These are phyloP conservation scores for barrel medic (Medicago truncatula) DNA, from an alignment of 306 rosid genomes.

Conservation along the genomic window DNA sequence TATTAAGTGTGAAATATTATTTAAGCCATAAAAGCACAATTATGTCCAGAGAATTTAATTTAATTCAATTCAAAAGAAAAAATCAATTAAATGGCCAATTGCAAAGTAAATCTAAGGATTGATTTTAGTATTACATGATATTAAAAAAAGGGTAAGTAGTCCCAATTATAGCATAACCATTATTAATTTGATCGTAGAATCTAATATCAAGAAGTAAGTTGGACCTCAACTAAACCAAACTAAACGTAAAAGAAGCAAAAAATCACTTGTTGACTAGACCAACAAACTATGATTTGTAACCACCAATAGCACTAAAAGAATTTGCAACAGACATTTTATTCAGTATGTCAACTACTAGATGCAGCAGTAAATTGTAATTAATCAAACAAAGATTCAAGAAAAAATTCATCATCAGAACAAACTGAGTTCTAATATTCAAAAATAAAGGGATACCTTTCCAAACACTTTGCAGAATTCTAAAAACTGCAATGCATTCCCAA, in stretches of 20 bases:
- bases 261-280: no score
- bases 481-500: slow-evolving; percentile 77
- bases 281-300: no score
- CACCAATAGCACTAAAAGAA: neutral
- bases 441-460: slow-evolving; percentile 59
- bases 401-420: neutral
- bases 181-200: neutral
- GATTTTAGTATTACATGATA: neutral
- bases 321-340: no score
- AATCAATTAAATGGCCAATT: slow-evolving; percentile 15
- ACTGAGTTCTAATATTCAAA: neutral
- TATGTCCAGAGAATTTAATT: slow-evolving; percentile 13
- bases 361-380: no score
- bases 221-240: neutral
- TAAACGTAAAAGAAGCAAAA: neutral
- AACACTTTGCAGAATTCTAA: slow-evolving; percentile 73
- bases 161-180: neutral
- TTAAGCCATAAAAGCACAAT: slow-evolving; percentile 2
- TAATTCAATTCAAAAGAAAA: neutral
- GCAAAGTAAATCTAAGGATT: slow-evolving; percentile 5
- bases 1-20: slow-evolving; percentile 8
- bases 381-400: neutral
- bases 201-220: neutral
- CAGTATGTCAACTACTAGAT: no score
- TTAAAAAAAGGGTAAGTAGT: neutral